phyloP scores from a whole-genome alignment of 352 stramenopile genomes.

The Globisporangium recalcitrans region DNA sequence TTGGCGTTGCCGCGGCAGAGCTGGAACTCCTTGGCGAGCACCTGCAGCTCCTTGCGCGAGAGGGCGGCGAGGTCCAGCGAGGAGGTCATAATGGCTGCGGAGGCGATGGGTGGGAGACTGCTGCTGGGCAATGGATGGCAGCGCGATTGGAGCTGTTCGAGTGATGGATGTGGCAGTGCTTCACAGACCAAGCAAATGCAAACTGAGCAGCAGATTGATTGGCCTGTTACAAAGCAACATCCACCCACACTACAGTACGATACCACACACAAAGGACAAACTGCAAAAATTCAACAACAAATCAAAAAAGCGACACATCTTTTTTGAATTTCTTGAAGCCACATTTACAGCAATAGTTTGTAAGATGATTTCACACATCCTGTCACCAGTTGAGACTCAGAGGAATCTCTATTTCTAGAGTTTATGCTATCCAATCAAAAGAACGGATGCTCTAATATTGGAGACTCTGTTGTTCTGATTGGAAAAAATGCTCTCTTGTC shows the following conservation, averaged over 20 bases:
- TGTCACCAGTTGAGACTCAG: no score
- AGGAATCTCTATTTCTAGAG: no score
- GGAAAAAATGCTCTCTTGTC: background rate
- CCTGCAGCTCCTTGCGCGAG: constrained; percentile 59
- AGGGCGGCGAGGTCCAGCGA: constrained; percentile 32
- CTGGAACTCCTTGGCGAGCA: constrained; percentile 56
- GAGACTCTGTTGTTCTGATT: background rate
- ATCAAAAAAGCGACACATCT: background rate
- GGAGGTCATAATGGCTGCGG: background rate
- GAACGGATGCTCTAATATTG: background rate
- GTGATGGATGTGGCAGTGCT: background rate
- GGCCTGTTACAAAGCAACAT: background rate
- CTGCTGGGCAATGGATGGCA: background rate
- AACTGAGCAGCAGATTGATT: background rate
- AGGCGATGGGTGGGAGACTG: background rate
- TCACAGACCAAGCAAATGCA: constrained; percentile 5
- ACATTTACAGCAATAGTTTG: no score
- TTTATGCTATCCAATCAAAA: no score
- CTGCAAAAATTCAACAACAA: constrained; percentile 5
- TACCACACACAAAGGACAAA: no score
- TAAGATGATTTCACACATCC: no score
- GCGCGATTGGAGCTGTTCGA: background rate
- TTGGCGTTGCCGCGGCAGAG: constrained; percentile 64
- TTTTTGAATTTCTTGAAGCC: no score
- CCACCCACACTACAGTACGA: background rate